Evolutionary conservation across 139 green algal genomes (phyloP).

Genomic region (Tetraselmis striata): DNA sequence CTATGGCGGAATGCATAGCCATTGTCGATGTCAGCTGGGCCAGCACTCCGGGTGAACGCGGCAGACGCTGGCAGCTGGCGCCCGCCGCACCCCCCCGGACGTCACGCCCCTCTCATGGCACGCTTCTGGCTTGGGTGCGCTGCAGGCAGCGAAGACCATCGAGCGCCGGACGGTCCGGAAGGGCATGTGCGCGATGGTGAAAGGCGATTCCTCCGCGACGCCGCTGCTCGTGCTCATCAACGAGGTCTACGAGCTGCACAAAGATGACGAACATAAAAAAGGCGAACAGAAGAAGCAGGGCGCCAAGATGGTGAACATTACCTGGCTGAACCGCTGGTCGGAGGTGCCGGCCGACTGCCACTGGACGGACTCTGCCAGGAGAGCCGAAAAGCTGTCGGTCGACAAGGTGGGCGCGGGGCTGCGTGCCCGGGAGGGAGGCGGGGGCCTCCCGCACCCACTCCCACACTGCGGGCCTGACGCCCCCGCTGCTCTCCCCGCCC

Average conservation of each 20-base stretch:
- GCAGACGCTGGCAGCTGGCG: too few species aligned
- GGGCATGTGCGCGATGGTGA: background rate
- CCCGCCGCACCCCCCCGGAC: too few species aligned
- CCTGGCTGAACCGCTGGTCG: background rate
- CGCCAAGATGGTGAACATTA: background rate
- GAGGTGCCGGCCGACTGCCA: background rate
- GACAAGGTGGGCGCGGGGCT: background rate
- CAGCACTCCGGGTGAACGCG: too few species aligned
- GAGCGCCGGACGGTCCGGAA: background rate
- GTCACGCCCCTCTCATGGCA: too few species aligned
- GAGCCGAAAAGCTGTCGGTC: background rate
- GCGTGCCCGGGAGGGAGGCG: too few species aligned
- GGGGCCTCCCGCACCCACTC: background rate
- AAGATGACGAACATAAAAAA: too few species aligned
- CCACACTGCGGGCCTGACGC: background rate
- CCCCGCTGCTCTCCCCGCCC: background rate
- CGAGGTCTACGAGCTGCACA: too few species aligned
- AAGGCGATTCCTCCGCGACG: background rate
- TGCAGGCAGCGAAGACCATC: background rate
- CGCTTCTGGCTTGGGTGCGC: too few species aligned
- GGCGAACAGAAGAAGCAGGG: background rate
- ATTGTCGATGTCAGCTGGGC: too few species aligned
- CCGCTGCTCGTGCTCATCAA: background rate
- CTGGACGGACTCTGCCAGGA: background rate
- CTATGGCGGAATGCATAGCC: too few species aligned